Conservation (phyloP, 768 basidiomycete genomes). For the Atractiella rhizophila region DNA sequence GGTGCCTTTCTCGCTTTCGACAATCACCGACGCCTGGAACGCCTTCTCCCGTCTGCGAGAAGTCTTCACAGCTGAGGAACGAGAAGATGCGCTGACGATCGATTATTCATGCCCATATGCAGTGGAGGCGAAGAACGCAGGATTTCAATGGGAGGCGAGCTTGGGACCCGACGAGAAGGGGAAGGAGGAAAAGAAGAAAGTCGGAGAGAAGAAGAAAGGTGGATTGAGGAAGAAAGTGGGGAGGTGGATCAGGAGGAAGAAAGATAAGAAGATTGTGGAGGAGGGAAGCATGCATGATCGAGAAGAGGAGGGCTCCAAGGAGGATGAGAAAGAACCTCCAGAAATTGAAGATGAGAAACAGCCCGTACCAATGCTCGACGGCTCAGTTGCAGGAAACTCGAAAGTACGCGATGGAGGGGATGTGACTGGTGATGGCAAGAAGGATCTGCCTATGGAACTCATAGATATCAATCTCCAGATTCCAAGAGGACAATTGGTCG, state of each 20-base stretch:
- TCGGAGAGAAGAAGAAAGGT: slow-evolving; percentile 6
- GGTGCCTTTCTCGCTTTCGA: slow-evolving; percentile 5
- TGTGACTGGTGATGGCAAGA: neutral
- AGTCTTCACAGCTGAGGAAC: slow-evolving; percentile 58
- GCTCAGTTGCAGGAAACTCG: no score
- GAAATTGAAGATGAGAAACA: no score
- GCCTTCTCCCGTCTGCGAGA: slow-evolving; percentile 45
- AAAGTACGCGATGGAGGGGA: no score
- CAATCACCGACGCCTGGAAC: slow-evolving; percentile 61
- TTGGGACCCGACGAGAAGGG: slow-evolving; percentile 22
- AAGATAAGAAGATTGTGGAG: neutral
- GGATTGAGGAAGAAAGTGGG: no score
- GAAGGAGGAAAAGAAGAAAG: slow-evolving; percentile 12
- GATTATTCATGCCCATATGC: slow-evolving; percentile 25
- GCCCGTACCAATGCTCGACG: no score
- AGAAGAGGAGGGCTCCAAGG: no score
- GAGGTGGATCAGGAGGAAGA: no score
- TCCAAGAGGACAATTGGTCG: slow-evolving; percentile 46
- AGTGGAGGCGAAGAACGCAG: slow-evolving; percentile 4
- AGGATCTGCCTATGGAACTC: slow-evolving; percentile 33
- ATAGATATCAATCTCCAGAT: slow-evolving; percentile 40
- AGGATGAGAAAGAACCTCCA: neutral
- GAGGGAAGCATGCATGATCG: no score
- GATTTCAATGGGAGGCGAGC: slow-evolving; percentile 13
- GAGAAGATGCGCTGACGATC: slow-evolving; percentile 33